Conservation (phyloP, 371 early-diverging fungal species). For the Circinella umbellata region DNA sequence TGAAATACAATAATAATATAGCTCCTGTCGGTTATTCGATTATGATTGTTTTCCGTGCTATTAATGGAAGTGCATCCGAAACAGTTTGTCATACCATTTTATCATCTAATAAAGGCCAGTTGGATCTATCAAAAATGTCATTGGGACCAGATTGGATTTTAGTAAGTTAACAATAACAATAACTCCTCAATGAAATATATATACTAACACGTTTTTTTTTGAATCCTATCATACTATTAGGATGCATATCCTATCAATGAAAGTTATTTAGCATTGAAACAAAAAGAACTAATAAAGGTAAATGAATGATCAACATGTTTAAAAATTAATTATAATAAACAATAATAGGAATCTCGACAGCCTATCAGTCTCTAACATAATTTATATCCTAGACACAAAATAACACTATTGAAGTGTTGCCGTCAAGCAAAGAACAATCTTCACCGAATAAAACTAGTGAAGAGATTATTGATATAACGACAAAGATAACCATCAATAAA, state of each 20-base stretch:
- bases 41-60: not conserved
- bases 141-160: not conserved
- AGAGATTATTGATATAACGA: no score
- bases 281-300: not conserved
- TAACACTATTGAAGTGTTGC: no score
- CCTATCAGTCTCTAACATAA: no score
- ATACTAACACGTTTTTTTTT: no score
- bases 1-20: not conserved
- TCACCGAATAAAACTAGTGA: no score
- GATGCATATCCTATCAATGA: not conserved
- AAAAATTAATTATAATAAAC: no score
- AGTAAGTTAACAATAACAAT: not conserved
- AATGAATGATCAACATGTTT: not conserved
- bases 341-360: no score
- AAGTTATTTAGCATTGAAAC: not conserved
- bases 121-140: not conserved
- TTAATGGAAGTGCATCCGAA: not conserved
- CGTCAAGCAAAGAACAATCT: no score
- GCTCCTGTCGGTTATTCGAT: not conserved
- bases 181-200: not conserved
- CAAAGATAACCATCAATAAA: not conserved
- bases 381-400: no score
- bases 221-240: not conserved
- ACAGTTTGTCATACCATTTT: not conserved
- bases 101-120: not conserved